Evolutionary conservation across 2,329 filamentous ascomycete genomes (phyloP).

Genomic region (Corynespora cassiicola): DNA sequence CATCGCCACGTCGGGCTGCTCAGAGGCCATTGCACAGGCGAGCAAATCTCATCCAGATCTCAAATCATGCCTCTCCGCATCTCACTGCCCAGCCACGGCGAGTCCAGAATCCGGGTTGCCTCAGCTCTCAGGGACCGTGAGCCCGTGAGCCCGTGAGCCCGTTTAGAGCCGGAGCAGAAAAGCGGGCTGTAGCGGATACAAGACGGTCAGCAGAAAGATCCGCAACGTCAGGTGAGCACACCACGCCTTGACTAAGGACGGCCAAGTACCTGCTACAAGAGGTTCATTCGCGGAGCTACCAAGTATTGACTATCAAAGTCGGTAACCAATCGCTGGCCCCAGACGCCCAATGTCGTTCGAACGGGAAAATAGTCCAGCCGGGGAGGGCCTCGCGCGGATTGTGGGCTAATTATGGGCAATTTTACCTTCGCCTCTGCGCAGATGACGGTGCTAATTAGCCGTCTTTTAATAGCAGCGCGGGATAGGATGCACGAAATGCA

Average conservation of each 20-base stretch:
- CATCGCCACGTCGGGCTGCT: too few relatives aligned
- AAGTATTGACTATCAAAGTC: constrained; percentile 41
- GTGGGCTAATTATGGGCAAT: constrained; percentile 41
- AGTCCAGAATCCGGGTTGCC: constrained; percentile 12
- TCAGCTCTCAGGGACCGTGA: constrained; percentile 4
- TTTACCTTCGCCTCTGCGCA: constrained; percentile 7
- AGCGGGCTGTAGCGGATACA: constrained; percentile 22
- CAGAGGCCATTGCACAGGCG: constrained; percentile 12
- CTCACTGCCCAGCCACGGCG: constrained; percentile 11
- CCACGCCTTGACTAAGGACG: constrained; percentile 23
- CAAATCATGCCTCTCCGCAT: constrained; percentile 8
- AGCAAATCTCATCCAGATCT: too few relatives aligned
- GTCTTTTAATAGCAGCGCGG: constrained; percentile 37
- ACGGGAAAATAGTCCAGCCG: constrained; percentile 26
- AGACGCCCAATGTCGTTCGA: constrained; percentile 18
- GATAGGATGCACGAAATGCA: constrained; percentile 27
- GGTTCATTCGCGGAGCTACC: constrained; percentile 40
- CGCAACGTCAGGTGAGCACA: constrained; percentile 43
- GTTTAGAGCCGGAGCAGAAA: constrained; percentile 10
- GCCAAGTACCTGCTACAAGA: constrained; percentile 36
- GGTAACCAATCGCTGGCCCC: constrained; percentile 40
- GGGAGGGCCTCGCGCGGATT: constrained; percentile 11
- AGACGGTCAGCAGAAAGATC: constrained; percentile 20
- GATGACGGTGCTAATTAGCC: constrained; percentile 34
- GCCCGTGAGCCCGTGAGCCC: constrained; percentile 2